phyloP scores from a whole-genome alignment of 306 rosid genomes.

The Cotoneaster glaucophyllus region DNA sequence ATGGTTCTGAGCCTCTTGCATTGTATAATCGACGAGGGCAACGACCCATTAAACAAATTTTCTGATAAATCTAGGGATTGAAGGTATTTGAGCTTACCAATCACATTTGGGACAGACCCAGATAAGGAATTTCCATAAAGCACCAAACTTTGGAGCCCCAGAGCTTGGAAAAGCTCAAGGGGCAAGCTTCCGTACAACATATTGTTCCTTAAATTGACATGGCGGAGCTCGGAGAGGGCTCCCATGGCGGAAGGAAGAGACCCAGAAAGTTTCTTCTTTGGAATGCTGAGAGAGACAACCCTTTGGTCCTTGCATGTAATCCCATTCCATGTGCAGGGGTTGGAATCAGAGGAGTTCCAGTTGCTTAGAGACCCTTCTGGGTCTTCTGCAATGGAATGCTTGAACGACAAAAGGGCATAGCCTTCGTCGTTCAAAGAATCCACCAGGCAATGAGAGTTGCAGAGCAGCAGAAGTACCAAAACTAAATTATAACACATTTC shows the following conservation, averaged over 20 bases:
- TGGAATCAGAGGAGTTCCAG: conserved; percentile 80
- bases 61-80: conserved; percentile 84
- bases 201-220: conserved; percentile 80
- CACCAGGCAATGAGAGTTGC: conserved; percentile 28
- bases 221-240: conserved; percentile 72
- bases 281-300: conserved; percentile 80
- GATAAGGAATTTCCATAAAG: conserved; percentile 89
- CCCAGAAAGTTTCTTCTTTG: conserved; percentile 70
- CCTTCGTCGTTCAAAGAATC: conserved; percentile 65
- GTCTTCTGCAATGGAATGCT: conserved; percentile 51
- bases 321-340: conserved; percentile 92
- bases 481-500: conserved; percentile 27
- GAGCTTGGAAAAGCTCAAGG: conserved; percentile 53
- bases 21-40: conserved; percentile 52
- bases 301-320: conserved; percentile 71
- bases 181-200: conserved; percentile 64
- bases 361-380: conserved; percentile 59
- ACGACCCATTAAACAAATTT: conserved; percentile 68
- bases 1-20: conserved; percentile 74
- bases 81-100: conserved; percentile 74
- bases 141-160: conserved; percentile 85
- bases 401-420: conserved; percentile 57
- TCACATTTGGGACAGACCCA: conserved; percentile 68
- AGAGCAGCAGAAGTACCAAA: conserved; percentile 33
- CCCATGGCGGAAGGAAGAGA: conserved; percentile 73